Evolutionary conservation across 176 grass and related monocot genomes (phyloP).

Genomic region (Eragrostis curvula): DNA sequence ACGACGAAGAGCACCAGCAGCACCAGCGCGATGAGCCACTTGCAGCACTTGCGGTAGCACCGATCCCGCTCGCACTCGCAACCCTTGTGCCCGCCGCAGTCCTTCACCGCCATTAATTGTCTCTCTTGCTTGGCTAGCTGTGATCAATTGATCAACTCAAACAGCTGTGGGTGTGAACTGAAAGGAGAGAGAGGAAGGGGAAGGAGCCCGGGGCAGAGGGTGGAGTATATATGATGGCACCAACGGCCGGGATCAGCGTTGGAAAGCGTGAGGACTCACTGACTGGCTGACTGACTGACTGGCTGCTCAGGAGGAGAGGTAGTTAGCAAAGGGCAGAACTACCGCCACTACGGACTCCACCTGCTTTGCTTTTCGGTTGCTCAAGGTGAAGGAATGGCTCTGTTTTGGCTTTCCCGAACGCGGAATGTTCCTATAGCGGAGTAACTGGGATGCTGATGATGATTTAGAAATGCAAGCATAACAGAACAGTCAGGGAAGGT

Average conservation of each 20-base stretch:
- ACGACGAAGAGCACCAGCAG: constrained; percentile 38
- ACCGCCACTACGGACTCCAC: neutral
- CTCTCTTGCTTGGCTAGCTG: no score
- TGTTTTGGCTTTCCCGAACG: neutral
- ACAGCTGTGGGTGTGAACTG: no score
- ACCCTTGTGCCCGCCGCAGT: constrained; percentile 57
- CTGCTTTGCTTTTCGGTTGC: neutral
- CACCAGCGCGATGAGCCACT: neutral
- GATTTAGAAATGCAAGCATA: neutral
- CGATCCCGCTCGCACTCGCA: constrained; percentile 38
- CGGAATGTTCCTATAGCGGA: neutral
- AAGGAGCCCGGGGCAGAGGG: neutral
- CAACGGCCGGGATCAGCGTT: constrained; percentile 39
- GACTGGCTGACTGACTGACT: neutral
- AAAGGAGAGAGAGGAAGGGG: neutral
- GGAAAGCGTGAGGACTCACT: constrained; percentile 20
- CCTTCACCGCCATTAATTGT: constrained; percentile 52
- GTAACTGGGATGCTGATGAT: neutral
- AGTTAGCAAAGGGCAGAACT: neutral
- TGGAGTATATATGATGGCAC: constrained; percentile 30
- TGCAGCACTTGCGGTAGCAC: neutral
- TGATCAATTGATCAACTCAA: no score
- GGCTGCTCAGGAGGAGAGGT: no score
- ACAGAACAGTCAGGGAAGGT: neutral
- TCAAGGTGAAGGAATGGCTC: neutral